Base-by-base conservation (phyloP, 177 flowering plant species). In the Vitis hybrid region DNA sequence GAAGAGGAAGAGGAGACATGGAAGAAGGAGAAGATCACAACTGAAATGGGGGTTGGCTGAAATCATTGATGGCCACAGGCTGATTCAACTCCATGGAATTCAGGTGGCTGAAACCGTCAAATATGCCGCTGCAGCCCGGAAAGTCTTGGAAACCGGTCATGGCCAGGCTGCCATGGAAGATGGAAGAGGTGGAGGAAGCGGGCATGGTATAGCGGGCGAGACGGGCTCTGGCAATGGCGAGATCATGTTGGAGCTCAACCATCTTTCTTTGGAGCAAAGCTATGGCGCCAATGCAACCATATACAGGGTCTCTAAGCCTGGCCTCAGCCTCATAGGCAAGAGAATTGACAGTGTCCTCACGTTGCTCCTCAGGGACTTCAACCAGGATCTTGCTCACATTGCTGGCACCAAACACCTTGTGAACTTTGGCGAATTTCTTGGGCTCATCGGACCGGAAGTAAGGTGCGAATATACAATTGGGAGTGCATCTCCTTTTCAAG, bases 331-430 rank as follows among this genome's bases (percentile, higher is more conserved):
- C 92, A 33, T 78, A 90, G 0, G 82, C 87, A 4, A 90, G 78
- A 1, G 90, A 83, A 29, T 85, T 87, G 15, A 84, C 92, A 0
- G 92, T 69, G 63, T 88, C 92, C 45, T 83, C 86, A 1, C 92
- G 76, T 12, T 79, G 92, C 39, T 83, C 86, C 50, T 77, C 81
- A 0, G 90, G 85, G 1, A 90, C 90, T 65, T 85, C 87, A 7
- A 56, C 64, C 5, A 90, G 88, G 74, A 89, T 85, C 82, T 89
- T 90, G 83, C 87, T 88, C n/a, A 88, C 92, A 66, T 89, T 90
- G 84, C 92, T 86, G 0, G 93, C 93, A 19, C 96, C 91, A 22
- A 89, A 89, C 10, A 89, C 95, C 67, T 88, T 90, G 81, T 90
- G 93, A 1, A 90, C 86, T 45, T 76, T 86, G 60, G 88, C 93